Percentiles rank a stretch among this genome's conserved stretches.
Evolutionary conservation across 73 alveolate genomes (phyloP).

Genomic region (Uronychia setigera): DNA sequence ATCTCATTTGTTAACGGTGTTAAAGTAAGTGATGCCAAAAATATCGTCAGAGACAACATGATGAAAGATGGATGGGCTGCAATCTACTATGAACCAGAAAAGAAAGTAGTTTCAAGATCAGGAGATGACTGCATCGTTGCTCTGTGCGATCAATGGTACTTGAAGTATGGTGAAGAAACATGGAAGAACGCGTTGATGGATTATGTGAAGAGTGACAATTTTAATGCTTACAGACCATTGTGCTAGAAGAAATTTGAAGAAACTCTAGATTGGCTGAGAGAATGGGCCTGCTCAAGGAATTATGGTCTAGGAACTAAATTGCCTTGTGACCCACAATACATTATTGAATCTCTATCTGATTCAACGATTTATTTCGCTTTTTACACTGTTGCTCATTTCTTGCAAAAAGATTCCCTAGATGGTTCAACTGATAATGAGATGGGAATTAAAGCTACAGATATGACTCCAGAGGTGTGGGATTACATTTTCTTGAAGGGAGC

Average conservation of each 20-base stretch:
- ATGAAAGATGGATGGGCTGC: slow-evolving; percentile 84
- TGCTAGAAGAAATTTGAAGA: slow-evolving; percentile 89
- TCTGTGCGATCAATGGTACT: slow-evolving; percentile 97
- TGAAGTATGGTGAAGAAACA: slow-evolving; percentile 96
- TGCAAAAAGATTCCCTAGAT: slow-evolving; percentile 89
- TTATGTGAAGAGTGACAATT: slow-evolving; percentile 82
- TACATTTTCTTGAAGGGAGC: slow-evolving; percentile 89
- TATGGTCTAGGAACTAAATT: slow-evolving; percentile 98
- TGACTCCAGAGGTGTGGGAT: slow-evolving; percentile 97
- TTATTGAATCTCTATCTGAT: slow-evolving; percentile 98
- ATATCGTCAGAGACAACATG: slow-evolving; percentile 77
- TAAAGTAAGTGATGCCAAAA: slow-evolving; percentile 88
- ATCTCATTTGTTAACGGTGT: slow-evolving; percentile 87
- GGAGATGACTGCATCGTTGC: slow-evolving; percentile 99
- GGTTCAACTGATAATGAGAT: slow-evolving; percentile 79
- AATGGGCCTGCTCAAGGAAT: slow-evolving; percentile 99
- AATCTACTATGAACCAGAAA: slow-evolving; percentile 98
- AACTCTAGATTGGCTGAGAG: slow-evolving; percentile 96
- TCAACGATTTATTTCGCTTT: slow-evolving; percentile 99
- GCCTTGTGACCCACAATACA: slow-evolving; percentile 96
- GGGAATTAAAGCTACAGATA: slow-evolving; percentile 84
- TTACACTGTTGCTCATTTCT: slow-evolving; percentile 97
- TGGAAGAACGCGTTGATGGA: slow-evolving; percentile 92
- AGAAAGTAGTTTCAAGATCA: slow-evolving; percentile 91
- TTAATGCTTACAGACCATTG: slow-evolving; percentile 88